Base-by-base conservation (phyloP, 805 yeast species). In the Lachancea cidri region DNA sequence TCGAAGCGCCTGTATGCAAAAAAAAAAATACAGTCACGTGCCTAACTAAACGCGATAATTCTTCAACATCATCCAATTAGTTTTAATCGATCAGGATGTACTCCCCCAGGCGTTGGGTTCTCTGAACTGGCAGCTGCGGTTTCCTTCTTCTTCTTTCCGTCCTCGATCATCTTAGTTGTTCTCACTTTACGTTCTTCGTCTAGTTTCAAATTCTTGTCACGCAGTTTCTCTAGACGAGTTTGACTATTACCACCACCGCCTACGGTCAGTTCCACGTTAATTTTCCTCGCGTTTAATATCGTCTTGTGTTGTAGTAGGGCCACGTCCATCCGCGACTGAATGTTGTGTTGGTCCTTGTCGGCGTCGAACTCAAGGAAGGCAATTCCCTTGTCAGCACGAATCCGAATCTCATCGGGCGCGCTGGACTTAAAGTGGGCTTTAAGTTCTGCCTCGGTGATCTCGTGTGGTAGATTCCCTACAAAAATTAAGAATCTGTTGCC, bases 161-260 rank as follows among this genome's bases (percentile, higher is more conserved):
- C 68, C 41, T 65, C 64, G 42, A 70, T 74, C 53, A 73, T 71
- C 51, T 73, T 72, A 41, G 60, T 52, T 33, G 79, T 71, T 54
- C 81, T 75, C 30, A 71, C 75, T 44, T 67, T 73, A 52, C 94
- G 74, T 57, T 89, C 95, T 19, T 72, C 81, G 33, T 73, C 74
- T 52, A 89, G 66, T 54, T 81, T 81, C 34, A 76, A 82, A 60
- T 91, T 91, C 71, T 91, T 91, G 36, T 74, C 76, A 55, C 78
- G 77, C 52, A 93, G 72, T 64, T 93, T 93, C 41, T 76, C 73
- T 35, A 77, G 53, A 55, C 94, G 68, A 32, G 68, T 72, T 44
- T 73, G 67, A 7, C 94, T 80, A 60, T 91, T 91, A 42, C 97
- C 97, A 36, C 98, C 98, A 32, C 98, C 98, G 42, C 98, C 98